Evolutionary conservation across 768 basidiomycete genomes (phyloP).

Genomic region (Myochromella boudieri): DNA sequence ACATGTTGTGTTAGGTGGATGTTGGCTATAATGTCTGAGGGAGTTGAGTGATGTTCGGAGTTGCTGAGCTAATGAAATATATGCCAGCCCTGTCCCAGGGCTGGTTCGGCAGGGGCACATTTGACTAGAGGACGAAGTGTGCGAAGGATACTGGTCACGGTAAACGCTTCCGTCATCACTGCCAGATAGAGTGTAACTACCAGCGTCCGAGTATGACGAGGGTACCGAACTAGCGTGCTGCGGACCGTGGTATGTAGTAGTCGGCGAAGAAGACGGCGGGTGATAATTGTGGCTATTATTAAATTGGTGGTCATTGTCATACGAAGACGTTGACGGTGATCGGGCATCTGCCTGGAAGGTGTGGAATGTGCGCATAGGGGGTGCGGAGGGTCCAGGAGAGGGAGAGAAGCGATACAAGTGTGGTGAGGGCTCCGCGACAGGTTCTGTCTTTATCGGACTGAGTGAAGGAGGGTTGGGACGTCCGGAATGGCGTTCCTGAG

Average conservation of each 20-base stretch:
- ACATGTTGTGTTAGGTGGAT: constrained; percentile 53
- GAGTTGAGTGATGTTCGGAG: constrained; percentile 56
- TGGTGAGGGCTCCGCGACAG: constrained; percentile 45
- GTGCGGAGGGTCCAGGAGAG: constrained; percentile 41
- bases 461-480: constrained; percentile 45
- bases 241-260: constrained; percentile 25
- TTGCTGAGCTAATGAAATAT: constrained; percentile 63
- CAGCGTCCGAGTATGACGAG: constrained; percentile 39
- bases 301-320: constrained; percentile 32
- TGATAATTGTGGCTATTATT: constrained; percentile 18
- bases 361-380: constrained; percentile 54
- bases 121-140: constrained; percentile 32
- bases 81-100: constrained; percentile 56
- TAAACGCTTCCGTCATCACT: constrained; percentile 41
- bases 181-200: constrained; percentile 34
- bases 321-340: constrained; percentile 34
- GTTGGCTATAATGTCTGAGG: constrained; percentile 62
- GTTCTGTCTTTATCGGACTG: constrained; percentile 71
- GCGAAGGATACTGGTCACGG: constrained; percentile 34
- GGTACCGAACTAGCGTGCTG: constrained; percentile 23
- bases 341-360: constrained; percentile 48
- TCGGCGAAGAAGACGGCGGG: constrained; percentile 25
- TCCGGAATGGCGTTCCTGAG: constrained; percentile 36
- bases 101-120: constrained; percentile 66
- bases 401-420: constrained; percentile 72